Base-by-base conservation (phyloP, 345 rosid species). In the Aquilaria sinensis region DNA sequence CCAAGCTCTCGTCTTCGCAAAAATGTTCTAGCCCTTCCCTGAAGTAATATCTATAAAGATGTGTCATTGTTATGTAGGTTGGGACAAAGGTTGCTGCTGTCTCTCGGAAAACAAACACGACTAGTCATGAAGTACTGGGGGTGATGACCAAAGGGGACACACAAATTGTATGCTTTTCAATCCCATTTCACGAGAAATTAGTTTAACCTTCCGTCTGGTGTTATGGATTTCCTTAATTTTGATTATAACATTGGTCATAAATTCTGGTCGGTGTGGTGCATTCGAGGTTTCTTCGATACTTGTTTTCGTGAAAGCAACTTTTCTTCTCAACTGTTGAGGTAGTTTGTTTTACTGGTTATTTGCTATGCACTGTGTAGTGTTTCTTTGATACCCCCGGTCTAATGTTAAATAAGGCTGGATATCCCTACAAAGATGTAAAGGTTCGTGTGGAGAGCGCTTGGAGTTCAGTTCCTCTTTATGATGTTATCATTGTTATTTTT, bases 381-480 rank as follows among this genome's bases (percentile, higher is more conserved):
- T 83, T 94, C 77, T 90, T 94, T 56, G 99, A 94, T 78, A 94
- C 97, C 30, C 97, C 97, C 12, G 99, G 99, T 50, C 67, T 88
- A 6, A 83, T 76, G 84, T 63, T 94, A 66, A 86, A 78, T 66
- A 78, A 67, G 51, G 74, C 75, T 43, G 96, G 97, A 15, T 77
- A 67, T 67, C 84, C 94, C 61, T 68, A 83, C 72, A 90, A 88
- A 77, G 99, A 94, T 60, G 72, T 88, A 16, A 86, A 82, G 77
- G 61, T 75, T 65, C 97, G 97, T 2, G 89, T 90, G 47, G 85
- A 94, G 70, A 85, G 80, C 67, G 96, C 85, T 46, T 88, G 97
- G 99, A 85, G 83, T 72, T 64, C 92, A 10, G 72, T 90, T 67
- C 75, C 84, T 63, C 75, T 88, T 52, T 94, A 85, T 71, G 97